phyloP scores from a whole-genome alignment of 2,329 filamentous ascomycete genomes.

The Cordyceps cateniannulata region DNA sequence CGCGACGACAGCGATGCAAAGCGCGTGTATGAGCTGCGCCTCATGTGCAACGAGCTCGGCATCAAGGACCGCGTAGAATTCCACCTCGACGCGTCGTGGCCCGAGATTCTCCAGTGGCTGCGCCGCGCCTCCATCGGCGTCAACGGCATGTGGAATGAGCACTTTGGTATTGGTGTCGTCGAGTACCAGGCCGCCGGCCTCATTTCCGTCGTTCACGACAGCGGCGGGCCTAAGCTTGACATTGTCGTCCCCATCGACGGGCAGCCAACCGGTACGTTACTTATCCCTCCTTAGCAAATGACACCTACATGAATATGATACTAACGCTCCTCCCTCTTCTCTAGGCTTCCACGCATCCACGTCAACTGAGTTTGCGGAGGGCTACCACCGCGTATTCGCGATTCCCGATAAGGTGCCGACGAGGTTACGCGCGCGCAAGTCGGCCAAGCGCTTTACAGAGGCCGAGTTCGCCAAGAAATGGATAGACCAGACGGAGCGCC shows the following conservation, averaged over 20 bases:
- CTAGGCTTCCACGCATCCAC: constrained; percentile 60
- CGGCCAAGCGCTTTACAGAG: constrained; percentile 80
- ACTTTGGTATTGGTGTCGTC: constrained; percentile 96
- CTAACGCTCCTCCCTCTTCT: not conserved
- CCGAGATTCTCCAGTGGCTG: constrained; percentile 75
- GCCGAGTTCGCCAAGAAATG: constrained; percentile 77
- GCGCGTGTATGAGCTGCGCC: constrained; percentile 78
- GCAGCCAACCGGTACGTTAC: constrained; percentile 60
- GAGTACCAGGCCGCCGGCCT: constrained; percentile 96
- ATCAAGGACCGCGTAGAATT: constrained; percentile 84
- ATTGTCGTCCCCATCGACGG: constrained; percentile 81
- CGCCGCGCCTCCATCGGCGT: constrained; percentile 74
- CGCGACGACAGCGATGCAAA: constrained; percentile 74
- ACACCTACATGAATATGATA: not conserved
- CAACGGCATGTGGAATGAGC: constrained; percentile 99
- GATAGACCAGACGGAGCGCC: constrained; percentile 64
- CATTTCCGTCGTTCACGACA: constrained; percentile 88
- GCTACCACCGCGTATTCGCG: constrained; percentile 69
- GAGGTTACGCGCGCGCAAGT: constrained; percentile 67
- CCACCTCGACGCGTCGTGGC: constrained; percentile 84
- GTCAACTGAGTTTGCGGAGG: constrained; percentile 76
- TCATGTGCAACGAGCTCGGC: constrained; percentile 78
- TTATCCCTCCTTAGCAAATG: not conserved
- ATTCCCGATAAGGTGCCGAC: constrained; percentile 68
- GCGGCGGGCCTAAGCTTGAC: constrained; percentile 85